Conservation (phyloP, 257 asterid genomes). For the Forsythia viridissima region DNA sequence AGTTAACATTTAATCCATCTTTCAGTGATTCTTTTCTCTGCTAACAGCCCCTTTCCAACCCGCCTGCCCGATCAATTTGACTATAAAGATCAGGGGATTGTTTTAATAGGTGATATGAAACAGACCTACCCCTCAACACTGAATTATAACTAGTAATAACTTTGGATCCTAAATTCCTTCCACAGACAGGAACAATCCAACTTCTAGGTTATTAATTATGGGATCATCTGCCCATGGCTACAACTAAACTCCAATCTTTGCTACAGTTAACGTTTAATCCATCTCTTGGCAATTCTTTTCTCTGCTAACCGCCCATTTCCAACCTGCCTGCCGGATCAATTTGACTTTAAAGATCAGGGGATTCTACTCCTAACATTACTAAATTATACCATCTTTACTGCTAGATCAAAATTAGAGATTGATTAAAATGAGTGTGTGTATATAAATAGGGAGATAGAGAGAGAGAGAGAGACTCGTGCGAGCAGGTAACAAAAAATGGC, state of each 20-base stretch:
- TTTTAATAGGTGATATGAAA: neutral
- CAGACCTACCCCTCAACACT: neutral
- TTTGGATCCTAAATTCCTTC: neutral
- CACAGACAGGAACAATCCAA: neutral
- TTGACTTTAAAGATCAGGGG: neutral
- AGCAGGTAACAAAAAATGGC: neutral
- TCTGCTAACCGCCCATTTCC: neutral
- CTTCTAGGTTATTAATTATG: neutral
- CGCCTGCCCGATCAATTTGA: too few species aligned
- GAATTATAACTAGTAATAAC: neutral
- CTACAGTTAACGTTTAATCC: neutral
- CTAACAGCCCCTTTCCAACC: too few species aligned
- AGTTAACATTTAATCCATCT: too few species aligned
- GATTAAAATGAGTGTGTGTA: too few species aligned
- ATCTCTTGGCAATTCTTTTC: too few species aligned
- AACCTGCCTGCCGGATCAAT: neutral
- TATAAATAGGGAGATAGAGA: too few species aligned
- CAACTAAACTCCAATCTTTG: neutral
- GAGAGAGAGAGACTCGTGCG: too few species aligned
- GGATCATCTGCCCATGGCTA: slow-evolving; percentile 11
- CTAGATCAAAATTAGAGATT: neutral
- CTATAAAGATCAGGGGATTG: too few species aligned
- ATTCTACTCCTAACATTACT: neutral
- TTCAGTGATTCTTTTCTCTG: too few species aligned
- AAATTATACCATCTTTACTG: neutral